Conservation (phyloP, 1,284 basidiomycete species). For the Ganoderma resinaceum region DNA sequence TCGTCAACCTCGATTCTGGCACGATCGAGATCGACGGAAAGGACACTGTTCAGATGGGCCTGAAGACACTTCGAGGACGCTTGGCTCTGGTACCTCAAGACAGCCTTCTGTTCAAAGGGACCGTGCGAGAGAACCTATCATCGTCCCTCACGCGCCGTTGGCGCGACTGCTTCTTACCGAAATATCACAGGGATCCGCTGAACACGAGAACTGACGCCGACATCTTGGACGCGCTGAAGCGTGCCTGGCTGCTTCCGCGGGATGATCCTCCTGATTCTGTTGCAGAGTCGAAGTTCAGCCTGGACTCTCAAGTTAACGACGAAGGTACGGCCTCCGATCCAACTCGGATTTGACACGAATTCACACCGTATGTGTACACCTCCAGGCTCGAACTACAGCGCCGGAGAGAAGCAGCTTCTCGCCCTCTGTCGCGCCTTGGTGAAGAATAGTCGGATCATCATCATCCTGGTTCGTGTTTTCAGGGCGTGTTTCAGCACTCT, state of each 20-base stretch:
- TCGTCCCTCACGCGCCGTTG: constrained; percentile 27
- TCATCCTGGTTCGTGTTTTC: constrained; percentile 63
- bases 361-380: not conserved
- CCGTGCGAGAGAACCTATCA: constrained; percentile 72
- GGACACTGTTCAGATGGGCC: constrained; percentile 63
- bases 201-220: constrained; percentile 59
- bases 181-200: constrained; percentile 59
- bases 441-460: constrained; percentile 74
- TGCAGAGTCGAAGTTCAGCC: constrained; percentile 68
- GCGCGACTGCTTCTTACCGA: constrained; percentile 4
- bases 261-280: constrained; percentile 54
- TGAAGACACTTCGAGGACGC: constrained; percentile 64
- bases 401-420: constrained; percentile 81
- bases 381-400: constrained; percentile 73
- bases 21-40: constrained; percentile 75
- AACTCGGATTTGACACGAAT: not conserved
- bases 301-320: constrained; percentile 68
- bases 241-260: constrained; percentile 66
- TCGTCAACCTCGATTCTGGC: constrained; percentile 70
- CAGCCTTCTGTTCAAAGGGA: constrained; percentile 67
- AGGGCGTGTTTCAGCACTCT: not conserved
- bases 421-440: constrained; percentile 77
- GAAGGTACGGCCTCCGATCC: constrained; percentile 51
- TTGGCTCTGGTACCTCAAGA: constrained; percentile 81
- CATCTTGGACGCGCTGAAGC: constrained; percentile 57